phyloP scores from a whole-genome alignment of 352 stramenopile species.

The Globisporangium sylvaticum region DNA sequence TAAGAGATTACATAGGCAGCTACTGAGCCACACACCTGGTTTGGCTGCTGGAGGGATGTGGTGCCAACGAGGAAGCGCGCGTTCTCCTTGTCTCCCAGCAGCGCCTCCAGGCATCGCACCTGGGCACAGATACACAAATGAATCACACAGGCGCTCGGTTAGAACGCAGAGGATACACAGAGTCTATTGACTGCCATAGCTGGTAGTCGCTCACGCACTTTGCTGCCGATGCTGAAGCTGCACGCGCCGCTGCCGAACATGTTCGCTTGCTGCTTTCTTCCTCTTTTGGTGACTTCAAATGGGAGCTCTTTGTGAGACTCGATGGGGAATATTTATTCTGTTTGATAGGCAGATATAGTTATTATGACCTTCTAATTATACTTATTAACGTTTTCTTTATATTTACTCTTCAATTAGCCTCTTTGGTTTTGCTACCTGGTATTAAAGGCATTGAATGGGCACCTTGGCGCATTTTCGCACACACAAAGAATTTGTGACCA shows the following conservation, averaged over 20 bases:
- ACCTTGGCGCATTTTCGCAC: neutral
- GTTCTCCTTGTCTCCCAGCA: slow-evolving; percentile 57
- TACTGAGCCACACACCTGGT: slow-evolving; percentile 34
- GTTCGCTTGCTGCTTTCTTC: neutral
- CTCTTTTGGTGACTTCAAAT: slow-evolving; percentile 8
- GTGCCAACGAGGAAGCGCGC: slow-evolving; percentile 69
- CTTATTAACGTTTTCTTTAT: neutral
- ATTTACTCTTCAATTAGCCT: neutral
- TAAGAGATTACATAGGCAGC: slow-evolving; percentile 10
- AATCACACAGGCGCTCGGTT: no score
- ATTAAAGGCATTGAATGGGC: neutral
- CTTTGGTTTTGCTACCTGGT: neutral
- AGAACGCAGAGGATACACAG: no score
- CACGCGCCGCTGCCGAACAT: slow-evolving; percentile 33
- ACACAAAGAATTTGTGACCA: slow-evolving; percentile 2
- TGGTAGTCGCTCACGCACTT: no score
- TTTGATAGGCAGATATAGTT: neutral
- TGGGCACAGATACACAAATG: slow-evolving; percentile 8
- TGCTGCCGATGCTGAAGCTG: slow-evolving; percentile 41
- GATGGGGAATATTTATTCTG: neutral
- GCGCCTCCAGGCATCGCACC: slow-evolving; percentile 64
- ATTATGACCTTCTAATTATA: slow-evolving; percentile 1
- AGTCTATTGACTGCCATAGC: no score
- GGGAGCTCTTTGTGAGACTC: neutral
- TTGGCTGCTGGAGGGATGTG: slow-evolving; percentile 53